Conservation (phyloP, 345 rosid genomes). For the Citrus trifoliata region DNA sequence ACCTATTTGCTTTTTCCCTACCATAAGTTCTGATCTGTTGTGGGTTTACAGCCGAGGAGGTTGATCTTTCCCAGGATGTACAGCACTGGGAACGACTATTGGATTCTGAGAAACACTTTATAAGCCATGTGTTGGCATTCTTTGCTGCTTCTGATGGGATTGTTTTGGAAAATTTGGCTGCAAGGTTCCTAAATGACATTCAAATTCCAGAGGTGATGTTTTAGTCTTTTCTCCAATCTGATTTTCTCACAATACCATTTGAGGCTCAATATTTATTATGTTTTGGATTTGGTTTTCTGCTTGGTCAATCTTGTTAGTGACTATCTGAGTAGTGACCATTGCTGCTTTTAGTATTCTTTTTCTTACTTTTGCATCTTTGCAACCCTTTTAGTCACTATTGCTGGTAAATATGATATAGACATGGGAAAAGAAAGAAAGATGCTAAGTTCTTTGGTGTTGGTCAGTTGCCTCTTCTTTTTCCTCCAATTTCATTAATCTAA, state of each 20-base stretch:
- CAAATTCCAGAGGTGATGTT: conserved; percentile 78
- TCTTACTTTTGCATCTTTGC: not conserved
- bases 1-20: not conserved
- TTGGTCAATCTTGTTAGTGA: not conserved
- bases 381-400: not conserved
- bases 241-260: not conserved
- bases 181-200: conserved; percentile 79
- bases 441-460: not conserved
- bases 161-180: conserved; percentile 85
- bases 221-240: conserved; percentile 1
- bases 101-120: conserved; percentile 70
- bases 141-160: conserved; percentile 96
- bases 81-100: conserved; percentile 71
- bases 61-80: conserved; percentile 80
- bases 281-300: not conserved
- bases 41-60: conserved; percentile 77
- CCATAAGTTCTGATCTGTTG: conserved; percentile 1
- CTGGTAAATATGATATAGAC: not conserved
- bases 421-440: not conserved
- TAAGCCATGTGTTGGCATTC: conserved; percentile 80
- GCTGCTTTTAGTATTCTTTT: not conserved
- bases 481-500: conserved; percentile 19
- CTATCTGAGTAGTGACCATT: not conserved
- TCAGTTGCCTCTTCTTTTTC: not conserved
- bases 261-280: not conserved